Base-by-base conservation (phyloP, 768 basidiomycete species). In the Boletus insuetus region DNA sequence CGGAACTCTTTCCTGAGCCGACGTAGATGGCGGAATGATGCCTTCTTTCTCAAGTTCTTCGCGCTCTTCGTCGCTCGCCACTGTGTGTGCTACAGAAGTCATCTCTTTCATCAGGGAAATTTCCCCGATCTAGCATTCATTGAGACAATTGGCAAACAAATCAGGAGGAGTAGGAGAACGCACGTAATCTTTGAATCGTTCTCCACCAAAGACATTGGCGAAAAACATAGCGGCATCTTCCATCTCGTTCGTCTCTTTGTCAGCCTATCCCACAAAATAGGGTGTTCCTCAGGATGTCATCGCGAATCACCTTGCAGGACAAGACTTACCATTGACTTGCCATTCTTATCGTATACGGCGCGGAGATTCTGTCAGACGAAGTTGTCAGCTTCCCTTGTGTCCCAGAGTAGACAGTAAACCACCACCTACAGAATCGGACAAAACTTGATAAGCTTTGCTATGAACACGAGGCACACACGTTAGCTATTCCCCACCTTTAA, bases 221-320 rank as follows among this genome's bases (percentile, higher is more conserved):
- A 99, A 99, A 79, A 99, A 91, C 54, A 90, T 89, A 37, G 91
- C 87, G 4, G 97, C 94, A 65, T 99, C 95, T 44, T 93, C 89
- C 82, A 95, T 89, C 39, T 79, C 85, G 16, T 78, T 82, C n/a
- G 89, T 86, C 63, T 91, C 89, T 65, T 86, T 88, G 71, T 91
- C 90, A 54, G 81, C 78, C 86, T 86, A 58, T 34, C 54, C 49
- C 49, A 37, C 24, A 20, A 22, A 40, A 29, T 45, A 47, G 42
- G 9, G 41, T 54, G 54, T 29, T 42, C 42, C 42, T 57, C 2
- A 54, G 51, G 26, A 51, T 13, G 6, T 29, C 58, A 52, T 49
- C 32, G 45, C 42, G 41, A 54, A 59, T 58, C 46, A 22, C 11
- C 6, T 16, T 40, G 42, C 14, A 53, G 60, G 43, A 47, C 46